Evolutionary conservation across 768 basidiomycete genomes (phyloP), one percentile per base, ranked within the genome.

Genomic region (Phlebiopsis flavidoalba): DNA sequence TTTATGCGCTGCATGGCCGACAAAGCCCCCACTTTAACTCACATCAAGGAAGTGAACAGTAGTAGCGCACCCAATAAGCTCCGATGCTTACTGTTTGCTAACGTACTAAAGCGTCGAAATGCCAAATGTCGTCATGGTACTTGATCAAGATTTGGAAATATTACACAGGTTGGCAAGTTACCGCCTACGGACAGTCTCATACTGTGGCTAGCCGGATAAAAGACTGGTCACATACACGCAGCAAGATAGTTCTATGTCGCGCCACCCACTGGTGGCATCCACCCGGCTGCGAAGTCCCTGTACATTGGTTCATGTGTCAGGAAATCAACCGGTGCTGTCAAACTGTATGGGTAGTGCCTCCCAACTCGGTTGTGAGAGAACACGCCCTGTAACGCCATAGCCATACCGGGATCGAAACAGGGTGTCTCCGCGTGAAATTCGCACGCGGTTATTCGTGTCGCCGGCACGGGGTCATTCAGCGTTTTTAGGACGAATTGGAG

Each of bases 311-410:
- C 40, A 43, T 43, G 40, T 43, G 40, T 17, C 40, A 43, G 40
- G 40, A 31, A 31, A 31, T 31, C 26, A 31, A 31, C 40, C 40
- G 40, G 40, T 43, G 17, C 40, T 2, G 40, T 43, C 40, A 17
- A 31, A 43, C 40, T 43, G 40, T 43, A 43, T 43, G 26, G n/a
- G 40, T 43, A 12, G 12, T 43, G 40, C 40, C 40, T n/a, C 40
- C 26, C 59, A 53, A 53, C 53, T 62, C 61, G 61, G 61, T 57
- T 62, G n/a, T n/a, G n/a, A n/a, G 61, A 48, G 61, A 62, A 62
- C 24, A n/a, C 10, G 55, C 33, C 54, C 51, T 61, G 60, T 52
- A 52, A 48, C 43, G 40, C 46, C 60, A 37, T 58, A 22, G 15
- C 61, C 52, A 53, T 53, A 59, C 24, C 51, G 53, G 61, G 61